Base-by-base conservation (phyloP, 2,329 filamentous ascomycete genomes). In the Exutisphaerella laricina region DNA sequence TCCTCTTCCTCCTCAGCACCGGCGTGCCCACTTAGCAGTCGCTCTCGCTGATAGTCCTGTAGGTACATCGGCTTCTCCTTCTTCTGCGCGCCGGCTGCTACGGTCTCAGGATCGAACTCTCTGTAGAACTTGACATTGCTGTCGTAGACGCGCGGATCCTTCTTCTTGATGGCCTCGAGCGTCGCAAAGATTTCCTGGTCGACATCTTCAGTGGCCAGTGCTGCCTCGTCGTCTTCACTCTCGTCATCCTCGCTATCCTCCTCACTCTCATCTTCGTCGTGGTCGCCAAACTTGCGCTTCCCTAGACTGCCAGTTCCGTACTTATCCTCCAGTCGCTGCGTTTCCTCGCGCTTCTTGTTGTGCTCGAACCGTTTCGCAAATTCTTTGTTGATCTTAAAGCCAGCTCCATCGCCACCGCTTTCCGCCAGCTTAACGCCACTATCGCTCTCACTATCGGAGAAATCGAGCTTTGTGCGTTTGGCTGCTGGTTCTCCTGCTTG, bases 281-380 rank as follows among this genome's bases (percentile, higher is more conserved):
- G 65, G 25, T 59, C 67, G 41, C 68, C 69, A 10, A 50, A 40
- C 21, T 55, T 52, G 10, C 53, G 39, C 41, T 51, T 54, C 22
- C 34, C 44, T 7, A 39, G 32, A 3, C 18, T 20, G 13, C 33
- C 55, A 50, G 77, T 77, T 53, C 76, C 78, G 65, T 84, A 88
- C 67, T 95, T 97, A 58, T 95, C 85, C 67, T 97, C 88, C 61
- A 97, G 65, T 60, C 78, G 75, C 12, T 88, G 82, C 51, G 80
- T 71, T 64, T 98, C 92, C 62, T 94, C 89, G 45, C 90, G 79
- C 70, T 95, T 95, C 72, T 97, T 96, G 70, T 98, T 98, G 69
- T 97, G 78, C 66, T 98, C 92, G 58, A 95, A 97, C 29, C 87
- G 77, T 55, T 78, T 80, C 31, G 92, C 92, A 65, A 83, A 98